phyloP scores from a whole-genome alignment of 1,139 yeast genomes.

The Casaregolazyma lundiana region DNA sequence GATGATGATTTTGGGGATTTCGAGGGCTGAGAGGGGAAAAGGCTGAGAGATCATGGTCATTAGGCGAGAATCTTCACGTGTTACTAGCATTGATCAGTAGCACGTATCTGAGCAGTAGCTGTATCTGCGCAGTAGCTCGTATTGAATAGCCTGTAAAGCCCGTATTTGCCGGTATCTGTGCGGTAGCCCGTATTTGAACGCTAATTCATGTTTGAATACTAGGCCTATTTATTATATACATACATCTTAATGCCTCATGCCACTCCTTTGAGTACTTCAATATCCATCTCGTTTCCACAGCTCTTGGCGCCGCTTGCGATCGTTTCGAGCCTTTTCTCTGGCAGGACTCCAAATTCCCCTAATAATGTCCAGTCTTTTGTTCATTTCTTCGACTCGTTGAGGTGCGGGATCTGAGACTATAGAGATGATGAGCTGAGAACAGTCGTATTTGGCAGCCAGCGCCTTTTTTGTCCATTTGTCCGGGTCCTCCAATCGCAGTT shows the following conservation, averaged over 20 bases:
- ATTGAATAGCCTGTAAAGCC: no score
- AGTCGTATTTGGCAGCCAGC: constrained; percentile 59
- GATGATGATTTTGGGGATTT: constrained; percentile 46
- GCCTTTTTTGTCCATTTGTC: constrained; percentile 60
- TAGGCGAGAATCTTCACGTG: no score
- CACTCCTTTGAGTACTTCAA: constrained; percentile 2
- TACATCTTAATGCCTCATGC: neutral
- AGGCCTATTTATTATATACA: no score
- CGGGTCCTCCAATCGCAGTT: constrained; percentile 60
- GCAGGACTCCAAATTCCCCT: constrained; percentile 47
- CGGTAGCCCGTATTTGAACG: no score
- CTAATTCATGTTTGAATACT: no score
- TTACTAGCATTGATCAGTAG: no score
- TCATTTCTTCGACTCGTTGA: constrained; percentile 43
- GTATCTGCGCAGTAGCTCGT: no score
- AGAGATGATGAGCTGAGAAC: constrained; percentile 52
- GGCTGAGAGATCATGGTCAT: no score
- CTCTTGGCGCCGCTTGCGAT: constrained; percentile 52
- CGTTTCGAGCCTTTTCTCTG: constrained; percentile 45
- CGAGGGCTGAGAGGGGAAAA: constrained; percentile 24
- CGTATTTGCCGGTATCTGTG: no score
- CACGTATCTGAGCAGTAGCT: no score
- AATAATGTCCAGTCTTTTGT: constrained; percentile 39
- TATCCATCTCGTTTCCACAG: constrained; percentile 62
- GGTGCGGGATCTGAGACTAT: constrained; percentile 44